phyloP scores from a whole-genome alignment of 495 filamentous ascomycete genomes.

The Penicillium parvum region DNA sequence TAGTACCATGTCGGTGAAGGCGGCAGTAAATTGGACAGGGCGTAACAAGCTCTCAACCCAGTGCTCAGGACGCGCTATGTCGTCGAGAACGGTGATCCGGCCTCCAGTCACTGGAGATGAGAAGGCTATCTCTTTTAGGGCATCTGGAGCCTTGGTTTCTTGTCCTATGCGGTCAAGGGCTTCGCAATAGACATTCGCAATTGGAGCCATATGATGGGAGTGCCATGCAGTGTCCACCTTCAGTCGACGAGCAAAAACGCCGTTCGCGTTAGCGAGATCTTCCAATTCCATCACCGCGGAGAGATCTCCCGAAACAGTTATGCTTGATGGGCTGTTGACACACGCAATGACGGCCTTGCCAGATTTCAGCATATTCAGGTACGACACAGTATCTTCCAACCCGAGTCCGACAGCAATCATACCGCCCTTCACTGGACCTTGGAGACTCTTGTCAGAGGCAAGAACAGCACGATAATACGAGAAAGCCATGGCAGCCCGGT shows the following conservation, averaged over 20 bases:
- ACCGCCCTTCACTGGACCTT: constrained; percentile 15
- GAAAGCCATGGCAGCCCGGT: constrained; percentile 14
- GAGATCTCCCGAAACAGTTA: constrained; percentile 27
- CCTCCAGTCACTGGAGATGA: constrained; percentile 1
- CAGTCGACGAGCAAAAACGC: constrained; percentile 21
- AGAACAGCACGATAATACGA: constrained; percentile 1
- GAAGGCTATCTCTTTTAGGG: neutral
- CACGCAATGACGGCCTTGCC: constrained; percentile 21
- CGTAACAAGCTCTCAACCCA: constrained; percentile 1
- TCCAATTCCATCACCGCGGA: constrained; percentile 8
- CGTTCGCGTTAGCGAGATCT: neutral
- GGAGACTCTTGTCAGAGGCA: constrained; percentile 22
- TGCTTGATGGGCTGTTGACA: constrained; percentile 29
- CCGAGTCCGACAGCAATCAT: constrained; percentile 28
- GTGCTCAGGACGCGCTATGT: neutral
- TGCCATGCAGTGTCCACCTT: constrained; percentile 29
- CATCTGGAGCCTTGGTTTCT: neutral
- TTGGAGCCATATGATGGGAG: constrained; percentile 24
- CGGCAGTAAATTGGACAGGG: neutral
- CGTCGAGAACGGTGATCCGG: neutral
- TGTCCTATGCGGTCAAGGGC: neutral
- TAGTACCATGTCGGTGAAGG: neutral
- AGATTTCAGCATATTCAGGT: neutral
- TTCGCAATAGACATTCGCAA: constrained; percentile 8
- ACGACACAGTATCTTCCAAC: neutral